Evolutionary conservation across 305 asterid species (phyloP).

Genomic region (Rubia occidens): DNA sequence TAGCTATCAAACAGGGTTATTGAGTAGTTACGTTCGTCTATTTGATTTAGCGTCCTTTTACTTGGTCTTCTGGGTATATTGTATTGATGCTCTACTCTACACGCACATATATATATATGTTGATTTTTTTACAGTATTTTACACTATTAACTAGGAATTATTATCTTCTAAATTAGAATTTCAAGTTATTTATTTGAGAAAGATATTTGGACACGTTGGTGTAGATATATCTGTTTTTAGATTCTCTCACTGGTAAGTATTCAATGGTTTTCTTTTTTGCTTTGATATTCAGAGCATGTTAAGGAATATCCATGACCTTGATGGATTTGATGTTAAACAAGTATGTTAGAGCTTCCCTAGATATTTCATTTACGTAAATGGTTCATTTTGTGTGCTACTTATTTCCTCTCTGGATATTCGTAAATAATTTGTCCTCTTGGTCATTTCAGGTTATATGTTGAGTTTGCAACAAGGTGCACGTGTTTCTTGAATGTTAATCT

Average conservation of each 20-base stretch:
- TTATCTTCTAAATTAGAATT: background rate
- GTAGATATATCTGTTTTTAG: background rate
- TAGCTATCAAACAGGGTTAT: no score
- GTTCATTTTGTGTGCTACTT: background rate
- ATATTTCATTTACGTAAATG: conserved; percentile 1
- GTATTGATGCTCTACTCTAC: conserved; percentile 7
- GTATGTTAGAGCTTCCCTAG: conserved; percentile 32
- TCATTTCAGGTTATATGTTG: conserved; percentile 71
- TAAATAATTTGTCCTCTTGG: conserved; percentile 12
- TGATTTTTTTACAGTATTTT: background rate
- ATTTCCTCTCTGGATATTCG: background rate
- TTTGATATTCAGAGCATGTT: conserved; percentile 42
- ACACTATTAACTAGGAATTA: background rate
- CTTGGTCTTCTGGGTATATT: background rate
- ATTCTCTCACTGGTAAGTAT: background rate
- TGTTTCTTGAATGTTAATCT: conserved; percentile 15
- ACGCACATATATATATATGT: no score
- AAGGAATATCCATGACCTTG: conserved; percentile 63
- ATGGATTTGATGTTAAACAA: conserved; percentile 69
- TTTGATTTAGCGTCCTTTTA: no score
- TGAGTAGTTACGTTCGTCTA: no score
- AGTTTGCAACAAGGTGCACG: conserved; percentile 87
- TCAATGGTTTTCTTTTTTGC: conserved; percentile 11
- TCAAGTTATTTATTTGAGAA: background rate
- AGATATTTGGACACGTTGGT: background rate